A percentile compares a stretch with the other conserved stretches of the same genome.
Conservation (phyloP, 2,329 filamentous ascomycete genomes). For the Cercospora sesami region DNA sequence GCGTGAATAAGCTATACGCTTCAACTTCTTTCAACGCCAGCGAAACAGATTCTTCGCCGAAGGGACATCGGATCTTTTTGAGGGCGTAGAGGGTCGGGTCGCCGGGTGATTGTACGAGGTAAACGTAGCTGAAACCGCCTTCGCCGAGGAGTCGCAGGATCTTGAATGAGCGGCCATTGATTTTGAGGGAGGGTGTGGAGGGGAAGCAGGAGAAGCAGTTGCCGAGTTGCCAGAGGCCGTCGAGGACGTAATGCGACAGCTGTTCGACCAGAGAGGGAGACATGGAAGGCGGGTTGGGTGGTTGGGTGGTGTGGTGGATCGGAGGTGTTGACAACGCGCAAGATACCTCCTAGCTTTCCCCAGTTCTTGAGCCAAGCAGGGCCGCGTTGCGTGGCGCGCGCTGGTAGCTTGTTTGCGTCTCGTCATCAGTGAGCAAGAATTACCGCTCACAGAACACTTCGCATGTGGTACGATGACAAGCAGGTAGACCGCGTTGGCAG, state of each 20-base stretch:
- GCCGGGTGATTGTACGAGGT: constrained; percentile 89
- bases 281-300: constrained; percentile 13
- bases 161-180: constrained; percentile 94
- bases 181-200: constrained; percentile 87
- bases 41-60: constrained; percentile 92
- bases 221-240: constrained; percentile 85
- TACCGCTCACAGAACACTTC: background rate
- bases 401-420: background rate
- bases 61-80: constrained; percentile 98
- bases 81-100: constrained; percentile 85
- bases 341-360: background rate
- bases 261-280: constrained; percentile 36
- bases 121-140: constrained; percentile 98
- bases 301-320: background rate
- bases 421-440: background rate
- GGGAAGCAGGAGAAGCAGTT: constrained; percentile 98
- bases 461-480: background rate
- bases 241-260: constrained; percentile 66
- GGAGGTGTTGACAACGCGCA: background rate
- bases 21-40: constrained; percentile 96
- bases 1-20: constrained; percentile 86
- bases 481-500: background rate
- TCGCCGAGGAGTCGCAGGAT: constrained; percentile 91
- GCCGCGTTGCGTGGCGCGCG: background rate
- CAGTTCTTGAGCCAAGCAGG: background rate